Evolutionary conservation across 2,329 filamentous ascomycete genomes (phyloP).

Genomic region (Stachybotrys elegans): DNA sequence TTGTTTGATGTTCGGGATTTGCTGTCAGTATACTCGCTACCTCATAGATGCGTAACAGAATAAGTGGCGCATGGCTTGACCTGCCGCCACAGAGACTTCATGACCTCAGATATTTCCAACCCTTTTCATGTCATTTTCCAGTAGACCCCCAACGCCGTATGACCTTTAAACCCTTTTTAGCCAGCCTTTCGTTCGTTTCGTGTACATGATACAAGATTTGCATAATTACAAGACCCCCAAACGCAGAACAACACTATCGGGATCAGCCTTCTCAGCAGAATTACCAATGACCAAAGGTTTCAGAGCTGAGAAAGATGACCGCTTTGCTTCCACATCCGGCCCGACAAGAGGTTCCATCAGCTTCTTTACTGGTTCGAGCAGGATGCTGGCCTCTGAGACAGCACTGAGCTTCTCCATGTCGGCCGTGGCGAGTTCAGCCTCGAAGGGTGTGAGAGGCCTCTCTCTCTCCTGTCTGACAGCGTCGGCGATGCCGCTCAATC

Average conservation of each 20-base stretch:
- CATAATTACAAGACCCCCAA: background rate
- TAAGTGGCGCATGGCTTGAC: too few relatives aligned
- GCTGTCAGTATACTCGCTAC: too few relatives aligned
- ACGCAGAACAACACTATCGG: background rate
- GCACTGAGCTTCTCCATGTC: slow-evolving; percentile 19
- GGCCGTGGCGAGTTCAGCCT: slow-evolving; percentile 16
- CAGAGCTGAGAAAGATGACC: slow-evolving; percentile 9
- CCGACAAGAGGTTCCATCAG: slow-evolving; percentile 18
- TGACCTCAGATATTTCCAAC: too few relatives aligned
- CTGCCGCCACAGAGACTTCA: too few relatives aligned
- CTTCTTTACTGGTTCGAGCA: slow-evolving; percentile 17
- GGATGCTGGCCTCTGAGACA: slow-evolving; percentile 12
- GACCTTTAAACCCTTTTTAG: too few relatives aligned
- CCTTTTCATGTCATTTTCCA: too few relatives aligned
- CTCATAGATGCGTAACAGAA: too few relatives aligned
- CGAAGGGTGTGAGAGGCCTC: slow-evolving; percentile 19
- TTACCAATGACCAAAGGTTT: slow-evolving; percentile 12
- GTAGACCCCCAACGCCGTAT: too few relatives aligned
- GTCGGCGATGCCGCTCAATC: slow-evolving; percentile 10
- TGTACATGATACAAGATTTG: too few relatives aligned
- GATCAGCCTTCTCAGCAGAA: background rate
- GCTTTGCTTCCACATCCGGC: background rate
- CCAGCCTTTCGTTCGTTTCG: too few relatives aligned
- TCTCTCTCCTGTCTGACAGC: slow-evolving; percentile 20
- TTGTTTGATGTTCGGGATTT: too few relatives aligned